These are phyloP conservation scores for Metschnikowia similis DNA, from an alignment of 805 yeast genomes.

Conservation along the genomic window DNA sequence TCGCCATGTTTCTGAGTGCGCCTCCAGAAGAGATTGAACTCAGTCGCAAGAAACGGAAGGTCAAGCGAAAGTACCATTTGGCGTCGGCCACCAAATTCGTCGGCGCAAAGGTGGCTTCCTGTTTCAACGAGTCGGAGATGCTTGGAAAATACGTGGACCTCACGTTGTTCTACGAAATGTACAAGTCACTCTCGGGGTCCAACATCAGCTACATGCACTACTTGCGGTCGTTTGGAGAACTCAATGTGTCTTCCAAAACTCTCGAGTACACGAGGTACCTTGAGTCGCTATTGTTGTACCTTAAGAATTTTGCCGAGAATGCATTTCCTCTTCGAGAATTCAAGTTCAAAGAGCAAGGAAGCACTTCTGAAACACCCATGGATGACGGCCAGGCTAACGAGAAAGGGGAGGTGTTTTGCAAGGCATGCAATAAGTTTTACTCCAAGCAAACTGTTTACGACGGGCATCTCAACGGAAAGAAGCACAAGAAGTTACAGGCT, in stretches of 20 bases:
- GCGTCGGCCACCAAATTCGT: conserved; percentile 50
- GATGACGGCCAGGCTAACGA: conserved; percentile 15
- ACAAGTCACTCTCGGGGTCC: conserved; percentile 37
- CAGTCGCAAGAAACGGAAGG: conserved; percentile 14
- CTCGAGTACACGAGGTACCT: conserved; percentile 44
- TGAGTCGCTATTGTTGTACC: conserved; percentile 43
- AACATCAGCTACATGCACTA: conserved; percentile 47
- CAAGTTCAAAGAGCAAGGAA: not conserved
- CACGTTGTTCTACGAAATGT: conserved; percentile 44
- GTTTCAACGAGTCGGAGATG: conserved; percentile 58
- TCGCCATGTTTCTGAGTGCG: conserved; percentile 27
- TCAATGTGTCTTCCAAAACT: conserved; percentile 19
- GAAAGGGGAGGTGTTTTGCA: conserved; percentile 46
- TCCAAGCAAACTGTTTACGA: conserved; percentile 60
- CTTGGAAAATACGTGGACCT: conserved; percentile 66
- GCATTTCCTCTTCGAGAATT: conserved; percentile 20
- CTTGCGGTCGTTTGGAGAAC: conserved; percentile 41
- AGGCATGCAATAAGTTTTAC: conserved; percentile 59
- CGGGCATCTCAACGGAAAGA: conserved; percentile 70
- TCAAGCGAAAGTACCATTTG: conserved; percentile 35
- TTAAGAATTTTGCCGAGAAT: conserved; percentile 44
- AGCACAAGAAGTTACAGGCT: conserved; percentile 53
- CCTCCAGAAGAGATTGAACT: conserved; percentile 21
- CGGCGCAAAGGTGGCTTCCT: conserved; percentile 31
- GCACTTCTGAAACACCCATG: not conserved